phyloP scores from a whole-genome alignment of 2,329 filamentous ascomycete species.

The Sclerotinia sclerotiorum region DNA sequence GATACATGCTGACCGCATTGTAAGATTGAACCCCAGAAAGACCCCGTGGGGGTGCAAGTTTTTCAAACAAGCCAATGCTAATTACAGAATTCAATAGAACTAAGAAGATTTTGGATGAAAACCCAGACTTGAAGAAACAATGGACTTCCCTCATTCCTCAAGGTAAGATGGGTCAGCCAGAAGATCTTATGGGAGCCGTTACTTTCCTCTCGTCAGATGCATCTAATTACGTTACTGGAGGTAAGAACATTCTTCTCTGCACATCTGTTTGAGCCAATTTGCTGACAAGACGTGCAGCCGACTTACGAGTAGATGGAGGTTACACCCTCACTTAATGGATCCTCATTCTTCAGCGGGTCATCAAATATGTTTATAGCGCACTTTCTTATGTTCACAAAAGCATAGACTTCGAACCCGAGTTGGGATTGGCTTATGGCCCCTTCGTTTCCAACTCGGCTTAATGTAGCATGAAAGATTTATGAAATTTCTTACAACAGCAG shows the following conservation, averaged over 20 bases:
- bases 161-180: constrained; percentile 88
- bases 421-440: neutral
- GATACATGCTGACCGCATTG: constrained; percentile 95
- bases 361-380: neutral
- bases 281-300: constrained; percentile 16
- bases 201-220: constrained; percentile 63
- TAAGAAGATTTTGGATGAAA: constrained; percentile 90
- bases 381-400: constrained; percentile 10
- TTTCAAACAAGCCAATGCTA: constrained; percentile 13
- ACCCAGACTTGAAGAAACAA: constrained; percentile 82
- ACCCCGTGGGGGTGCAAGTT: constrained; percentile 13
- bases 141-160: constrained; percentile 92
- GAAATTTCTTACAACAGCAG: constrained; percentile 5
- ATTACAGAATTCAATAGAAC: constrained; percentile 56
- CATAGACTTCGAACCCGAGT: constrained; percentile 7
- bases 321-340: constrained; percentile 27
- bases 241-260: constrained; percentile 16
- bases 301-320: constrained; percentile 27
- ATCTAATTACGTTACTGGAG: constrained; percentile 59
- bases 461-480: constrained; percentile 14
- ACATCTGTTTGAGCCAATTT: constrained; percentile 1
- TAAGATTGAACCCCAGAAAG: constrained; percentile 49
- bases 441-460: constrained; percentile 9
- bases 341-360: neutral
- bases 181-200: constrained; percentile 91